Evolutionary conservation across 2,329 filamentous ascomycete genomes (phyloP), one percentile per base, ranked within the genome.

Genomic region (Ophiostoma australiae): DNA sequence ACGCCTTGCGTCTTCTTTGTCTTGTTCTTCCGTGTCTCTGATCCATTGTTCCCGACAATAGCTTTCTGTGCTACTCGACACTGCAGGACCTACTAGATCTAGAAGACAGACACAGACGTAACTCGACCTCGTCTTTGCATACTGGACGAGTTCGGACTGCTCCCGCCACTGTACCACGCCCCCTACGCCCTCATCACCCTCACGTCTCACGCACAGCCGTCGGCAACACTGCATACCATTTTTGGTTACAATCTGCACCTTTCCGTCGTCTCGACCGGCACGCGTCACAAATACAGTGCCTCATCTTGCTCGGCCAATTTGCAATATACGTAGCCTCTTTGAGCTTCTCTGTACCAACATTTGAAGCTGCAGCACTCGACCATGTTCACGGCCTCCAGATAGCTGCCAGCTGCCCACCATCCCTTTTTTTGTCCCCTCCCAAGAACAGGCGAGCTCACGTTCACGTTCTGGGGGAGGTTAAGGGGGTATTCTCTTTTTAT

Each of bases 281-380:
- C n/a, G 58, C 44, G 70, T 67, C 44, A 61, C 35, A 67, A 33
- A 69, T 69, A 66, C 58, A 69, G 58, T 41, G 27, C n/a, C n/a
- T 67, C 63, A 48, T 27, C 8, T 35, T 3, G 20, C 35, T 63
- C 13, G 11, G 10, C 27, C 44, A 58, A 11, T 17, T 15, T 4
- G 1, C 27, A 31, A 31, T 20, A 41, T 41, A 5, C 27, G 27
- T 31, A 6, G 41, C 27, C 27, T 31, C 11, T 63, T 31, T 63
- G 58, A 15, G n/a, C 31, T 66, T 17, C 37, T n/a, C 20, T 20
- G 15, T 41, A 31, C 6, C 31, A 37, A 31, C 37, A 35, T 41
- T 63, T 11, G 52, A 55, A 63, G 27, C 63, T 15, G 33, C 35
- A 70, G 61, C 44, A 39, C 48, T 44, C 37, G 35, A 44, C 69